Evolutionary conservation across 768 basidiomycete genomes (phyloP), one percentile per base, ranked within the genome.

Genomic region (Pholiota conissans): DNA sequence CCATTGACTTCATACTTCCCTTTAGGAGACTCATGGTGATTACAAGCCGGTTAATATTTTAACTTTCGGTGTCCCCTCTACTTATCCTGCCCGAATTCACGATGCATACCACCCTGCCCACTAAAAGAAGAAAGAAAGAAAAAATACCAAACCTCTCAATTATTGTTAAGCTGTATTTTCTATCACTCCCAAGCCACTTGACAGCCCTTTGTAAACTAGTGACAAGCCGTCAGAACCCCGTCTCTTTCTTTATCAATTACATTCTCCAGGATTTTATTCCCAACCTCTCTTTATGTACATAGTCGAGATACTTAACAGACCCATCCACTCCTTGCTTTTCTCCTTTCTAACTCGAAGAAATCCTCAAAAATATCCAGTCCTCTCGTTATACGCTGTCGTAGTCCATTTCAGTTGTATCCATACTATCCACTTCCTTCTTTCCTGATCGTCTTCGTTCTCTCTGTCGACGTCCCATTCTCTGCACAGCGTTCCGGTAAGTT

Each of bases 381-480:
- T 65, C 46, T 61, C 54, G 28, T 52, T 57, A 48, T 62, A 65
- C 58, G 59, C 50, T 49, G 57, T 29, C 42, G 49, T 56, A 52
- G 63, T 66, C 84, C 86, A 85, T 60, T 71, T 79, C 32, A 88
- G 64, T 58, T 76, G 68, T 29, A 89, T 80, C 84, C 87, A 90
- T 40, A 92, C 75, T 18, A 91, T 76, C 89, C 90, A 91, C 20
- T 78, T 72, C 60, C 89, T 79, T 62, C 87, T 76, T 61, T 88
- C 87, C n/a, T 65, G 74, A 39, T 91, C 90, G 39, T 86, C 84
- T 60, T 90, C 88, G 0, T 68, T 67, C 26, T 82, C 81, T 39
- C 79, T 72, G 8, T 71, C 66, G 9, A 85, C 76, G 52, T 76
- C 73, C 89, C 89, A 90, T 3, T 60, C 60, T 45, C 84, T 80